Conservation (phyloP, 306 rosid species). For the Oxytropis ochrocephala region DNA sequence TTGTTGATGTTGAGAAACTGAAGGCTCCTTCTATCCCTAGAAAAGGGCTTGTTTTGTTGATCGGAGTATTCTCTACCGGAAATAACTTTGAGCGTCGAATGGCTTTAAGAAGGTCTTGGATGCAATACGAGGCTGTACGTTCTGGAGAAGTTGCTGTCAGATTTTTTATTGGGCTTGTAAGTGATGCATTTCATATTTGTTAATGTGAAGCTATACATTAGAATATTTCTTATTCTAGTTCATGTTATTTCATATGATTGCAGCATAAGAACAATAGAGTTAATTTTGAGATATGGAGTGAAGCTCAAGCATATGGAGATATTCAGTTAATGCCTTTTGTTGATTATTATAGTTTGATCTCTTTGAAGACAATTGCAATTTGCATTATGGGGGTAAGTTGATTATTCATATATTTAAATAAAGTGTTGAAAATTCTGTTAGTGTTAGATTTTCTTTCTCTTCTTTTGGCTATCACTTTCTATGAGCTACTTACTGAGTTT, state of each 20-base stretch:
- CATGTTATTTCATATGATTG: conserved; percentile 22
- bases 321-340: conserved; percentile 90
- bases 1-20: conserved; percentile 52
- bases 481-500: neutral
- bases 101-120: conserved; percentile 97
- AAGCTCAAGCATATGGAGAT: conserved; percentile 88
- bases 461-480: neutral
- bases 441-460: neutral
- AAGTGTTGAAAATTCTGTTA: too few species aligned
- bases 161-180: conserved; percentile 95
- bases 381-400: conserved; percentile 80
- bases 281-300: conserved; percentile 77
- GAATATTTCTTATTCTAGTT: neutral
- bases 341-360: conserved; percentile 82
- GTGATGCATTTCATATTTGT: conserved; percentile 25
- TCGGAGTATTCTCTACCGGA: conserved; percentile 88
- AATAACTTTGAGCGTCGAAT: conserved; percentile 90
- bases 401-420: neutral
- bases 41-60: conserved; percentile 62
- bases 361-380: conserved; percentile 82
- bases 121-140: conserved; percentile 77
- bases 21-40: conserved; percentile 59
- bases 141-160: conserved; percentile 82
- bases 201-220: conserved; percentile 1
- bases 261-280: conserved; percentile 84